Evolutionary conservation across 1,139 yeast species (phyloP).

Genomic region (Taphrina flavorubra): DNA sequence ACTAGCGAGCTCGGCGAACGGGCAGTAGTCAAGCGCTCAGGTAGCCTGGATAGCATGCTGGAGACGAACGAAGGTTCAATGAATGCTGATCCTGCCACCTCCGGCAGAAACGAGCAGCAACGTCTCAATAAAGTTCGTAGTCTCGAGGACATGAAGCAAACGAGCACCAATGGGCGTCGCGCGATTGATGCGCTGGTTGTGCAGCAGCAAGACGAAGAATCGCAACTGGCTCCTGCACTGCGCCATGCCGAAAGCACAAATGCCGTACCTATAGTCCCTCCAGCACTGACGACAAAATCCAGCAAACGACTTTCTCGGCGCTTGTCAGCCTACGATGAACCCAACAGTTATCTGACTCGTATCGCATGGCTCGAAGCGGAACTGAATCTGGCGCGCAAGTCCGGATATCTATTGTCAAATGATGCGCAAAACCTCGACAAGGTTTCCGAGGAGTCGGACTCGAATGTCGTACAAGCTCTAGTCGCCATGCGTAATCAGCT

Average conservation of each 20-base stretch:
- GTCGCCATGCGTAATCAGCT: conserved; percentile 51
- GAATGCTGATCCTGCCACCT: neutral
- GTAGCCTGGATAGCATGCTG: conserved; percentile 30
- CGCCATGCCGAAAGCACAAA: conserved; percentile 20
- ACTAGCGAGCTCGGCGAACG: neutral
- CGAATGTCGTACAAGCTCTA: conserved; percentile 42
- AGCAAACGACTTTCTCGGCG: conserved; percentile 16
- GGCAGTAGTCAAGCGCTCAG: conserved; percentile 20
- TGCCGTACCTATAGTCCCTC: neutral
- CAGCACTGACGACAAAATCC: conserved; percentile 1
- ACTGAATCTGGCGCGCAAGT: conserved; percentile 46
- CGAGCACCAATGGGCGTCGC: neutral
- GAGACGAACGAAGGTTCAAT: conserved; percentile 12
- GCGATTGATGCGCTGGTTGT: neutral
- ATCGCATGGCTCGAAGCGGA: conserved; percentile 47
- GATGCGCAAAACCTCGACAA: conserved; percentile 17
- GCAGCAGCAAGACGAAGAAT: neutral
- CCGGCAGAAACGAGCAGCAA: neutral
- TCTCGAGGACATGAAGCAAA: conserved; percentile 12
- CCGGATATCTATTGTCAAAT: conserved; percentile 44
- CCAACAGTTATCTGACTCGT: conserved; percentile 19
- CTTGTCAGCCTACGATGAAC: neutral
- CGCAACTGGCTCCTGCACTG: conserved; percentile 28
- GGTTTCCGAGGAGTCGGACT: conserved; percentile 17
- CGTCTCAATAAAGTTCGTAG: conserved; percentile 22